Evolutionary conservation across 441 rosid genomes (phyloP).

Genomic region (Biscutella laevigata): DNA sequence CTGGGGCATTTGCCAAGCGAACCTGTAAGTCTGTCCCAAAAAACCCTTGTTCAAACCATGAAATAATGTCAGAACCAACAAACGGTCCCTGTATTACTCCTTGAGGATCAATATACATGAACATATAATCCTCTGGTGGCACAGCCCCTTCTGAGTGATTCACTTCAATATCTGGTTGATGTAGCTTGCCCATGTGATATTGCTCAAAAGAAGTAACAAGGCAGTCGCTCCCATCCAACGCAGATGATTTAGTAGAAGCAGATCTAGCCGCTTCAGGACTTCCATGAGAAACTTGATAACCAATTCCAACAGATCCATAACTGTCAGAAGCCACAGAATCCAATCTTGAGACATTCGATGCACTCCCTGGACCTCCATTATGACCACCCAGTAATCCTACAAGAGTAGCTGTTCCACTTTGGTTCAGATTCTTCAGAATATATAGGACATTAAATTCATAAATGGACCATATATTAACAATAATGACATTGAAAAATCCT

Average conservation of each 20-base stretch:
- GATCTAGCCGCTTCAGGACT: slow-evolving; percentile 22
- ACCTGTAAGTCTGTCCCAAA: slow-evolving; percentile 57
- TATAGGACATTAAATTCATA: neutral
- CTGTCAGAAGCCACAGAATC: slow-evolving; percentile 10
- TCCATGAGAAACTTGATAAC: slow-evolving; percentile 22
- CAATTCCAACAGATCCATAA: slow-evolving; percentile 2
- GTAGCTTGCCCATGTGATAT: slow-evolving; percentile 18
- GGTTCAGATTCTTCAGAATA: slow-evolving; percentile 11
- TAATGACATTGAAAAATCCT: neutral
- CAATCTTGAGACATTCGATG: neutral
- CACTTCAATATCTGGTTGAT: slow-evolving; percentile 13
- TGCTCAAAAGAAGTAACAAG: slow-evolving; percentile 29
- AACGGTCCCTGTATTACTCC: slow-evolving; percentile 55
- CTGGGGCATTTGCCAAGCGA: slow-evolving; percentile 52
- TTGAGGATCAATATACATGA: slow-evolving; percentile 54
- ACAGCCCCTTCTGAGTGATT: slow-evolving; percentile 16
- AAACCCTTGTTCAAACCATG: slow-evolving; percentile 59
- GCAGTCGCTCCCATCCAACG: slow-evolving; percentile 5
- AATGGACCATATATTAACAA: neutral
- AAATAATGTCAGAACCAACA: slow-evolving; percentile 44
- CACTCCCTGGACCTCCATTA: slow-evolving; percentile 21
- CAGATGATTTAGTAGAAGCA: slow-evolving; percentile 11
- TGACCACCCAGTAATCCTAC: slow-evolving; percentile 28
- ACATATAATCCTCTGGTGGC: slow-evolving; percentile 37
- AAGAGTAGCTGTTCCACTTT: neutral